phyloP scores from a whole-genome alignment of 345 rosid species.

The Psidium friedrichsthalianum region DNA sequence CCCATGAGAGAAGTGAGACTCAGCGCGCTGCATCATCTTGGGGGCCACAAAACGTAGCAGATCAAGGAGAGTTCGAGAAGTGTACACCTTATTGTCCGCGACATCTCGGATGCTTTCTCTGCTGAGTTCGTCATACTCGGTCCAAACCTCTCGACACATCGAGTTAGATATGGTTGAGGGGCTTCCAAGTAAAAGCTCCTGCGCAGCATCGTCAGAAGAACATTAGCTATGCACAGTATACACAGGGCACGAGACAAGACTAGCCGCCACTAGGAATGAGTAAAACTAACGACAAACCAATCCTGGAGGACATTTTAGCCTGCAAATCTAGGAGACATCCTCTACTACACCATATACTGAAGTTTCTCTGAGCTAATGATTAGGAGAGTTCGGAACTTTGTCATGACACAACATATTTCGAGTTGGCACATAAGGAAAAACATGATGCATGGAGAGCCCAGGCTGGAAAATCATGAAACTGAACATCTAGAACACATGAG shows the following conservation, averaged over 20 bases:
- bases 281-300: not conserved
- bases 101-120: slow-evolving; percentile 27
- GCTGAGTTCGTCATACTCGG: slow-evolving; percentile 52
- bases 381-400: not conserved
- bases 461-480: not conserved
- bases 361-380: not conserved
- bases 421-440: not conserved
- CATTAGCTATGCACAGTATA: not conserved
- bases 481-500: not conserved
- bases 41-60: slow-evolving; percentile 55
- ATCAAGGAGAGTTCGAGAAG: slow-evolving; percentile 30
- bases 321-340: not conserved
- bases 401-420: not conserved
- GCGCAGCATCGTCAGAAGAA: not conserved
- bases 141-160: slow-evolving; percentile 41
- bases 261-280: not conserved
- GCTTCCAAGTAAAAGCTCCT: slow-evolving; percentile 13
- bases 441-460: not conserved
- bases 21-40: slow-evolving; percentile 51
- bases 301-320: not conserved
- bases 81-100: slow-evolving; percentile 49
- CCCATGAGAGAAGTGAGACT: slow-evolving; percentile 70
- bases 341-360: not conserved
- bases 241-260: not conserved
- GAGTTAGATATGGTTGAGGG: slow-evolving; percentile 5